Evolutionary conservation across 208 protist genomes (phyloP).

Genomic region (Trypanosoma grayi): DNA sequence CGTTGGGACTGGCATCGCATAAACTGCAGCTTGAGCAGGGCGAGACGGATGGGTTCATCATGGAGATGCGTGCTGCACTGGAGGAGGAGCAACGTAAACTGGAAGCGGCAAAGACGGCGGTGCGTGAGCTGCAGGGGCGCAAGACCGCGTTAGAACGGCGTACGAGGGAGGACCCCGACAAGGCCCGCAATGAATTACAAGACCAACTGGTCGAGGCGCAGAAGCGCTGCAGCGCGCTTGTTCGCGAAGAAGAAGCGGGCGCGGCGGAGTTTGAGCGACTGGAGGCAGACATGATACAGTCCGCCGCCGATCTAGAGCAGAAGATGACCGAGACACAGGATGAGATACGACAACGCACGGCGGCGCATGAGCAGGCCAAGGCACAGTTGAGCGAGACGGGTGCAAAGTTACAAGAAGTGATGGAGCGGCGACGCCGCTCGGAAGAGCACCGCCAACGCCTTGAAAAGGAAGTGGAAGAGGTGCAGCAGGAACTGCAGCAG

Average conservation of each 20-base stretch:
- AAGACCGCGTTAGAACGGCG: constrained; percentile 39
- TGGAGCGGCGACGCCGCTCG: constrained; percentile 30
- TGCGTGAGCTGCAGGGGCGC: constrained; percentile 31
- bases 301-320: constrained; percentile 42
- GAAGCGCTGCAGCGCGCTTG: constrained; percentile 33
- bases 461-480: constrained; percentile 78
- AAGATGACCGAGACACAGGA: constrained; percentile 58
- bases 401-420: constrained; percentile 42
- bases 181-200: constrained; percentile 43
- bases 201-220: constrained; percentile 54
- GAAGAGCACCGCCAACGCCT: constrained; percentile 56
- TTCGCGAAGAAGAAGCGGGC: constrained; percentile 46
- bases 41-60: constrained; percentile 20
- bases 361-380: constrained; percentile 30
- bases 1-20: constrained; percentile 43
- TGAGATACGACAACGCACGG: constrained; percentile 51
- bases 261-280: constrained; percentile 65
- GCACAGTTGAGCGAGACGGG: constrained; percentile 33
- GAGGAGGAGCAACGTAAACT: constrained; percentile 24
- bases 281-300: constrained; percentile 77
- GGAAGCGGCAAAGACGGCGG: constrained; percentile 27
- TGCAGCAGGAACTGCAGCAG: constrained; percentile 65
- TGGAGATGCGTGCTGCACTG: constrained; percentile 45
- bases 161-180: constrained; percentile 34
- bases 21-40: constrained; percentile 37